Conservation (phyloP, 805 yeast species). For the Zygoascus biomembranicola region DNA sequence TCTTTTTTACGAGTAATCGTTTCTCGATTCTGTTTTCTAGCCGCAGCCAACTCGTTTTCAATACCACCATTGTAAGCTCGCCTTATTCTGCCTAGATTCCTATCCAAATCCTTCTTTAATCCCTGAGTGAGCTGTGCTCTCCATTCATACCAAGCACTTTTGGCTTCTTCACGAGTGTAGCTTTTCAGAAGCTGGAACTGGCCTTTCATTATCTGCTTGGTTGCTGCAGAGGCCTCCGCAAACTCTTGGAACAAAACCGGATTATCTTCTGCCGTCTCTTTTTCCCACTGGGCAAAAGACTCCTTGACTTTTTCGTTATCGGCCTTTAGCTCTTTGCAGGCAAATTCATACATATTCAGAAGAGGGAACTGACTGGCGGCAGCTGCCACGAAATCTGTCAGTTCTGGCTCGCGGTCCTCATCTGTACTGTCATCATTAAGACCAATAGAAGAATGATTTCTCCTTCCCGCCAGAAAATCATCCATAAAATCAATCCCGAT, state of each 20-base stretch:
- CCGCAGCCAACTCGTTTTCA: not conserved
- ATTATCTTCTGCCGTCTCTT: slow-evolving; percentile 38
- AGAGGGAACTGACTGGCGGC: slow-evolving; percentile 33
- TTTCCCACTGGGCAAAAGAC: slow-evolving; percentile 40
- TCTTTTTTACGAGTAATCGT: not conserved
- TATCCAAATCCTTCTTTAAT: slow-evolving; percentile 28
- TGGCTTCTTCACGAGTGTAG: slow-evolving; percentile 45
- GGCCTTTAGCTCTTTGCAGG: slow-evolving; percentile 45
- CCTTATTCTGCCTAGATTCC: slow-evolving; percentile 13
- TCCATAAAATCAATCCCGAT: slow-evolving; percentile 26
- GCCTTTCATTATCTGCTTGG: slow-evolving; percentile 36
- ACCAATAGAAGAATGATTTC: slow-evolving; percentile 17
- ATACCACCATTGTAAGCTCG: not conserved
- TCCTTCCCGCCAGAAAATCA: slow-evolving; percentile 15
- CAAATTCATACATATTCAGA: slow-evolving; percentile 44
- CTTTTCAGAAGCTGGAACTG: slow-evolving; percentile 44
- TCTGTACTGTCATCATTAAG: not conserved
- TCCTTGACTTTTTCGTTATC: slow-evolving; percentile 43
- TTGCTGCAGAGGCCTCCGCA: slow-evolving; percentile 33
- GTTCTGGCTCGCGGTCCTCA: slow-evolving; percentile 12
- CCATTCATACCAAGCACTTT: slow-evolving; percentile 57
- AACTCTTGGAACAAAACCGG: slow-evolving; percentile 45
- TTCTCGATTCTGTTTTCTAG: not conserved
- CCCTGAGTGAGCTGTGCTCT: slow-evolving; percentile 43
- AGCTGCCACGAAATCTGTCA: slow-evolving; percentile 34